Conservation (phyloP, 1,284 basidiomycete genomes). For the Puccinia triticina region DNA sequence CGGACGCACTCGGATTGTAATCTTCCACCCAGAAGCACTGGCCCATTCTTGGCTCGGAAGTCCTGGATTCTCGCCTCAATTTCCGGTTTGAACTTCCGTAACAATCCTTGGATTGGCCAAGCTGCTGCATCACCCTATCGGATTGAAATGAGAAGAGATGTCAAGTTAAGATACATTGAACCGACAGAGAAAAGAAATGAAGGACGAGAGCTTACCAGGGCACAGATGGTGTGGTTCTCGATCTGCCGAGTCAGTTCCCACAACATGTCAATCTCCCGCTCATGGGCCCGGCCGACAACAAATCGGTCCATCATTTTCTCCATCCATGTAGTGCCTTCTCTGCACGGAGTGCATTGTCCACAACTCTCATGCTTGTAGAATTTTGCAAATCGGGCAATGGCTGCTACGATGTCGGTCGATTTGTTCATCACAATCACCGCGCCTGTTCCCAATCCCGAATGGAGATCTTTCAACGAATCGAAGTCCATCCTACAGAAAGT, state of each 20-base stretch:
- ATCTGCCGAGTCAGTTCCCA: constrained; percentile 87
- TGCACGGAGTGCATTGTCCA: constrained; percentile 95
- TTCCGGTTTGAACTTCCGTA: constrained; percentile 94
- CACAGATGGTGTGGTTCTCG: constrained; percentile 83
- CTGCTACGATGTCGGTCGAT: constrained; percentile 87
- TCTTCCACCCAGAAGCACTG: constrained; percentile 84
- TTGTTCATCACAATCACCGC: constrained; percentile 99
- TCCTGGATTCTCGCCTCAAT: constrained; percentile 82
- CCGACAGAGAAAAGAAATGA: background rate
- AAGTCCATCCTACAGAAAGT: constrained; percentile 80
- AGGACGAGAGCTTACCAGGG: constrained; percentile 63
- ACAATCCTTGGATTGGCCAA: constrained; percentile 93
- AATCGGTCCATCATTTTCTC: constrained; percentile 97
- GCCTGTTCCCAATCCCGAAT: constrained; percentile 92
- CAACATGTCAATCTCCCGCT: constrained; percentile 95
- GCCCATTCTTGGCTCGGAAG: constrained; percentile 78
- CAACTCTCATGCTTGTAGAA: constrained; percentile 99
- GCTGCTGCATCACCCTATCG: constrained; percentile 83
- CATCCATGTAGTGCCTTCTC: constrained; percentile 82
- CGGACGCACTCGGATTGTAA: constrained; percentile 67
- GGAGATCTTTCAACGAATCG: constrained; percentile 92
- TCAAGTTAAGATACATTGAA: constrained; percentile 5
- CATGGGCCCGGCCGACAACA: constrained; percentile 83
- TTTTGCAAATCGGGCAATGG: constrained; percentile 89
- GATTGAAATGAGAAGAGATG: background rate